These are phyloP conservation scores for Paecilomyces sp. DNA, from an alignment of 2,329 filamentous ascomycete species.

Conservation along the genomic window DNA sequence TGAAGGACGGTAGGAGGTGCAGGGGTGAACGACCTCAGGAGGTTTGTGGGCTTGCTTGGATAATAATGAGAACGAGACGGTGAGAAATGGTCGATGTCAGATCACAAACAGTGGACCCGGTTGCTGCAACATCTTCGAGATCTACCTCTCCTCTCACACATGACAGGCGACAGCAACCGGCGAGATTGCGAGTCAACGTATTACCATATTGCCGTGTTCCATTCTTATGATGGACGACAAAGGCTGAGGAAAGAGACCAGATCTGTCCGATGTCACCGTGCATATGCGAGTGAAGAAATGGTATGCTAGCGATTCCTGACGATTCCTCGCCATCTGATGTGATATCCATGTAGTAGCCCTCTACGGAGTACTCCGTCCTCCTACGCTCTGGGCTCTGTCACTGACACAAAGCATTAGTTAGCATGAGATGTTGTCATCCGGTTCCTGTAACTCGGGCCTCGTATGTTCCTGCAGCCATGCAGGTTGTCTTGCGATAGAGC, in stretches of 20 bases:
- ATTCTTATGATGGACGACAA: no score
- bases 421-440: not conserved
- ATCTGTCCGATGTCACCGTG: no score
- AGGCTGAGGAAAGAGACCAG: no score
- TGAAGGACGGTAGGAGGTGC: not conserved
- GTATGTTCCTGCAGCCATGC: not conserved
- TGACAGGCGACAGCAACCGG: no score
- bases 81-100: not conserved
- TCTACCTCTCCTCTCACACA: not conserved
- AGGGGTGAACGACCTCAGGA: not conserved
- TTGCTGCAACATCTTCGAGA: not conserved
- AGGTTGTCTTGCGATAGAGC: not conserved
- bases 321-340: no score
- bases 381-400: not conserved
- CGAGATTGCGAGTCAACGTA: no score
- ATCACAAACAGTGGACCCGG: not conserved
- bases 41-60: not conserved
- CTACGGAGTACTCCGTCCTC: no score
- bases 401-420: not conserved
- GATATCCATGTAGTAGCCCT: no score
- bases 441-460: not conserved
- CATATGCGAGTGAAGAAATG: no score
- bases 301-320: no score
- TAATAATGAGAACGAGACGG: not conserved
- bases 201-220: no score